Percentiles rank a stretch among this genome's conserved stretches.
Evolutionary conservation across 1,284 basidiomycete species (phyloP).

Genomic region (Ceratobasidium sp.): DNA sequence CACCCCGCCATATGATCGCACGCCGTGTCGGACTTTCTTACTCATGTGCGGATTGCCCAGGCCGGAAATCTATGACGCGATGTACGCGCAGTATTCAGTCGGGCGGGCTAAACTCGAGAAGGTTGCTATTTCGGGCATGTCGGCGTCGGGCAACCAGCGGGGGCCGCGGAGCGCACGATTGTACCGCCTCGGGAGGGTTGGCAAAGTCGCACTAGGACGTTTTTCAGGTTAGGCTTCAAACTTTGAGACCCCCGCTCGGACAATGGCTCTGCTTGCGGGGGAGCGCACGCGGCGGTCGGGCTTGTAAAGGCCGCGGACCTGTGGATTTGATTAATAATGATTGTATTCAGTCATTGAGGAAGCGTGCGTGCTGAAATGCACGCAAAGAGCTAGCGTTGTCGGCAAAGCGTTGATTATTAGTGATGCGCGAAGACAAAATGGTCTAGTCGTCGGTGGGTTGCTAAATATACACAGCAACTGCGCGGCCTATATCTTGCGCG

Average conservation of each 20-base stretch:
- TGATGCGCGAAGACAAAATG: background rate
- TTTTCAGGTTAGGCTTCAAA: background rate
- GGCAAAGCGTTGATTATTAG: background rate
- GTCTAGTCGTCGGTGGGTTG: background rate
- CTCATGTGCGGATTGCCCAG: slow-evolving; percentile 1
- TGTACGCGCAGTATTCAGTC: background rate
- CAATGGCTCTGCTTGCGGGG: background rate
- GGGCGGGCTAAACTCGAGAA: background rate
- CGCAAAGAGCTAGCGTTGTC: background rate
- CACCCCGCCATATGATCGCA: background rate
- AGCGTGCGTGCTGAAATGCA: background rate
- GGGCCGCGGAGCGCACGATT: background rate
- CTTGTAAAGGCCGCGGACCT: background rate
- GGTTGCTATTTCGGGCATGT: background rate
- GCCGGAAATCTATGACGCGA: slow-evolving; percentile 6
- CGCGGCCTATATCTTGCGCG: background rate
- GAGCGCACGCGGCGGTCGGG: background rate
- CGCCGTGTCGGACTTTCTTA: background rate
- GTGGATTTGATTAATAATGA: background rate
- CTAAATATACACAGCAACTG: background rate
- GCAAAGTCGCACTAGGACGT: background rate
- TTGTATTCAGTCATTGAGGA: background rate
- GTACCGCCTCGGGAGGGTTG: slow-evolving; percentile 1
- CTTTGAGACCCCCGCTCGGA: too few species aligned
- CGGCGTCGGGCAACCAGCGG: slow-evolving; percentile 1